A percentile compares a stretch with the other conserved stretches of the same genome.
These are phyloP conservation scores for Clarireedia paspali DNA, from an alignment of 2,329 filamentous ascomycete genomes.

Conservation along the genomic window DNA sequence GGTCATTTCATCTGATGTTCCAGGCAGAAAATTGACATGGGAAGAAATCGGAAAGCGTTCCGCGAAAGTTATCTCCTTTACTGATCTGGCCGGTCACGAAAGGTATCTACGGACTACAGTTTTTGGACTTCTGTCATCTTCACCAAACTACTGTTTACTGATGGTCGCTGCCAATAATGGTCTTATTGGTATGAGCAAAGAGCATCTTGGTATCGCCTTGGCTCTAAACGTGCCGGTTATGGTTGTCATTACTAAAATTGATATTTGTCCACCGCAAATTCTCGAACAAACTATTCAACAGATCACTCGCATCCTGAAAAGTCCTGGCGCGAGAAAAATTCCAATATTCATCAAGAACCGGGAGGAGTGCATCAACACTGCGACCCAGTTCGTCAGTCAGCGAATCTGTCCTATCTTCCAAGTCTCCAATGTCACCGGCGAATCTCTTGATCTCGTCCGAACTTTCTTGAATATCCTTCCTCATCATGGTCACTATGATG, in stretches of 20 bases:
- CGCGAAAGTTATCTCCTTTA: constrained; percentile 95
- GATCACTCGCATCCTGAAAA: constrained; percentile 87
- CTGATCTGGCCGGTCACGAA: constrained; percentile 91
- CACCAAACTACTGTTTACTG: constrained; percentile 92
- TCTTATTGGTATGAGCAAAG: constrained; percentile 95
- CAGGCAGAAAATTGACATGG: constrained; percentile 86
- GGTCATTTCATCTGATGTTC: constrained; percentile 71
- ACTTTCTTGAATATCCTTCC: constrained; percentile 93
- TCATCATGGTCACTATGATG: constrained; percentile 87
- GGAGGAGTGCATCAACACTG: constrained; percentile 90
- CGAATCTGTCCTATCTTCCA: constrained; percentile 97
- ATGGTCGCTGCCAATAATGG: constrained; percentile 99
- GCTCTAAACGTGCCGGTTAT: constrained; percentile 95
- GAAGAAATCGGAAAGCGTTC: constrained; percentile 94
- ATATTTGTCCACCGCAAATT: constrained; percentile 95
- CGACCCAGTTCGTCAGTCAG: constrained; percentile 90
- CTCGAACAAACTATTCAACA: constrained; percentile 88
- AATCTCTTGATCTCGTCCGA: constrained; percentile 82
- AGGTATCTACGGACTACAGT: constrained; percentile 92
- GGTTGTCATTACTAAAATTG: constrained; percentile 96
- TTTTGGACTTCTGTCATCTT: constrained; percentile 87
- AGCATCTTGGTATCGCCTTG: constrained; percentile 90
- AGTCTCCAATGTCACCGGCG: constrained; percentile 93
- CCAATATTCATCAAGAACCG: constrained; percentile 90
- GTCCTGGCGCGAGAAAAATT: constrained; percentile 87